Base-by-base conservation (phyloP, 441 rosid species). In the Viola pubescens region DNA sequence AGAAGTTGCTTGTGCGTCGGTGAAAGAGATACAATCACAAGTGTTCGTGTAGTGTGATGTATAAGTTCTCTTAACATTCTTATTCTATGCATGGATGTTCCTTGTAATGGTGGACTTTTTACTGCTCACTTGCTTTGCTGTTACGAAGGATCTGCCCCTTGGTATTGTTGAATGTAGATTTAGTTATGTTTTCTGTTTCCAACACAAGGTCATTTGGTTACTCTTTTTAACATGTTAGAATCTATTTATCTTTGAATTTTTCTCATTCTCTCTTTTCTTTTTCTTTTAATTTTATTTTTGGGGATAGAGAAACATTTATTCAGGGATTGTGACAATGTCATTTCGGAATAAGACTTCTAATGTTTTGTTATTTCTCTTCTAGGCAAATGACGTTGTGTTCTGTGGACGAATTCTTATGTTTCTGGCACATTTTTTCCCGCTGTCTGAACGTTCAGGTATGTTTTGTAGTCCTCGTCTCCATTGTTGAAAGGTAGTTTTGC, bases 331-430 rank as follows among this genome's bases (percentile, higher is more conserved):
- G 16, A 7, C 26, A 26, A 26, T 26, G 34, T 26, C 34, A 26
- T 26, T 26, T 26, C 34, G 34, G 34, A 26, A 26, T 26, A 26
- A 26, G 34, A 26, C 34, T 2, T 26, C 34, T 65, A 13, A 56
- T 57, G 52, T 62, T n/a, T 48, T 72, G 42, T 48, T 58, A 51
- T 57, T 54, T 66, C 47, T 65, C 52, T 70, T 73, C 13, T 70
- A 94, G 99, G 96, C 99, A 37, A 94, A 83, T 68, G 97, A 94
- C 77, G 99, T 90, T 49, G 94, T 94, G 60, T 90, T 90, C 64
- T 94, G 97, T 60, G 99, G 99, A 67, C 81, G 96, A 53, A 94
- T 94, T 67, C 96, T 94, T 66, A 88, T 86, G 96, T 90, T 90
- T 66, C 74, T 94, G 68, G 97, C 99, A 51, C 96, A 90, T 69